Evolutionary conservation across 768 basidiomycete species (phyloP).

Genomic region (Rhodotorula sphaerocarpa): DNA sequence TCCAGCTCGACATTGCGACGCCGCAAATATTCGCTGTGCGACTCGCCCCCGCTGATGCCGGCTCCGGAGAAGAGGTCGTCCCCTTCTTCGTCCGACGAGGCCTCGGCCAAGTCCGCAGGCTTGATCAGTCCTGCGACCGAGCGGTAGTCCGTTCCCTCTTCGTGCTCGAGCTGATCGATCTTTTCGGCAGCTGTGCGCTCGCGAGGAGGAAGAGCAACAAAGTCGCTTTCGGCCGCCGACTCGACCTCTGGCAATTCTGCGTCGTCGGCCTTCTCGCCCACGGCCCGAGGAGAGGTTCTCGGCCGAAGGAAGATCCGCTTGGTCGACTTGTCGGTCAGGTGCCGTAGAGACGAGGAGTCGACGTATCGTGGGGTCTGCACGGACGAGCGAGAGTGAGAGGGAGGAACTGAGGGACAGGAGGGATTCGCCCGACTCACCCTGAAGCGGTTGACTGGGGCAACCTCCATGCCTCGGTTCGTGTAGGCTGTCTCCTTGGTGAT

Average conservation of each 20-base stretch:
- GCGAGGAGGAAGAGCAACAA: conserved; percentile 12
- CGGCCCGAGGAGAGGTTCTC: not conserved
- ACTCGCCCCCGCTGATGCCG: conserved; percentile 37
- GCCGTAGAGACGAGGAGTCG: conserved; percentile 19
- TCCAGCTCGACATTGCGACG: conserved; percentile 38
- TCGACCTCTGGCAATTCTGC: no score
- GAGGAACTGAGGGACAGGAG: fast-evolving
- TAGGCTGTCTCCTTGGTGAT: conserved; percentile 32
- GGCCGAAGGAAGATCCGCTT: conserved; percentile 29
- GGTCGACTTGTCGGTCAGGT: conserved; percentile 22
- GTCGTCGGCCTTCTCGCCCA: conserved; percentile 6
- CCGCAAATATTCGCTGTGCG: conserved; percentile 35
- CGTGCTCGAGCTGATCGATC: conserved; percentile 29
- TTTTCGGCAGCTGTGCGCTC: conserved; percentile 10
- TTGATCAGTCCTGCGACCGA: conserved; percentile 34
- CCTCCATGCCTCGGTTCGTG: conserved; percentile 14
- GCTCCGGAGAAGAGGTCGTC: conserved; percentile 21
- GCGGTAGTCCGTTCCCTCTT: conserved; percentile 36
- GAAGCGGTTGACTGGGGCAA: conserved; percentile 23
- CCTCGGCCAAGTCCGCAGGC: conserved; percentile 12
- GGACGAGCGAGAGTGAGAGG: not conserved
- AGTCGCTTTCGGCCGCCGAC: conserved; percentile 6
- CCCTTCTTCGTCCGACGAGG: not conserved
- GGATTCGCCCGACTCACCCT: conserved; percentile 1
- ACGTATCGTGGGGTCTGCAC: conserved; percentile 33